These are phyloP conservation scores for Aquilaria malaccensis DNA, from an alignment of 345 rosid genomes.

Conservation along the genomic window DNA sequence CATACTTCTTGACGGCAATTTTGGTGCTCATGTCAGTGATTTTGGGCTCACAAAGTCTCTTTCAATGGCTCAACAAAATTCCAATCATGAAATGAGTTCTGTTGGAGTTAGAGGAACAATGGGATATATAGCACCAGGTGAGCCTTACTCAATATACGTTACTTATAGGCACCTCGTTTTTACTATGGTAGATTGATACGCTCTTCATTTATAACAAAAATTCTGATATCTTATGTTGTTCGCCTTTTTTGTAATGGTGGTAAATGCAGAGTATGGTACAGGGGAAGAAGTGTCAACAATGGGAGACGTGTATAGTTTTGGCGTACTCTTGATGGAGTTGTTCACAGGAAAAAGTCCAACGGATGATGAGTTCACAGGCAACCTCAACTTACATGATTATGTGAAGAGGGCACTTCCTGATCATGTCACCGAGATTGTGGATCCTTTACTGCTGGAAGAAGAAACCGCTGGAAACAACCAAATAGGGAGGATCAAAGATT, in stretches of 20 bases:
- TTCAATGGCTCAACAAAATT: background rate
- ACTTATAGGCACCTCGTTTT: too few relatives aligned
- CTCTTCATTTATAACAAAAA: background rate
- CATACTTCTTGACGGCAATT: slow-evolving; percentile 5
- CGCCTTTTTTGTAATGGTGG: background rate
- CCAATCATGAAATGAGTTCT: background rate
- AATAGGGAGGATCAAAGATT: background rate
- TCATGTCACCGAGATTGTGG: slow-evolving; percentile 8
- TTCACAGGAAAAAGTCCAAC: slow-evolving; percentile 25
- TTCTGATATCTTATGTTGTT: background rate
- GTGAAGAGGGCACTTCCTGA: slow-evolving; percentile 14
- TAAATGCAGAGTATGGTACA: slow-evolving; percentile 25
- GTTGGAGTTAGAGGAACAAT: slow-evolving; percentile 15
- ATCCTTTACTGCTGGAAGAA: slow-evolving; percentile 15
- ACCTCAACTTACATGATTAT: slow-evolving; percentile 14
- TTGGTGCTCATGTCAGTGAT: slow-evolving; percentile 9
- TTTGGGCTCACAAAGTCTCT: slow-evolving; percentile 2
- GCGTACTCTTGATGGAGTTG: slow-evolving; percentile 25
- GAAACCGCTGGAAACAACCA: background rate
- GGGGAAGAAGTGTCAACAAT: slow-evolving; percentile 16
- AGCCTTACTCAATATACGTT: background rate
- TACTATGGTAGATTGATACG: background rate
- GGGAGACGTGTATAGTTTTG: slow-evolving; percentile 29
- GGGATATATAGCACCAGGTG: slow-evolving; percentile 24
- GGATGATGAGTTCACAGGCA: slow-evolving; percentile 15